phyloP scores from a whole-genome alignment of 1,284 basidiomycete species.

The Veloporphyrellus conicus region DNA sequence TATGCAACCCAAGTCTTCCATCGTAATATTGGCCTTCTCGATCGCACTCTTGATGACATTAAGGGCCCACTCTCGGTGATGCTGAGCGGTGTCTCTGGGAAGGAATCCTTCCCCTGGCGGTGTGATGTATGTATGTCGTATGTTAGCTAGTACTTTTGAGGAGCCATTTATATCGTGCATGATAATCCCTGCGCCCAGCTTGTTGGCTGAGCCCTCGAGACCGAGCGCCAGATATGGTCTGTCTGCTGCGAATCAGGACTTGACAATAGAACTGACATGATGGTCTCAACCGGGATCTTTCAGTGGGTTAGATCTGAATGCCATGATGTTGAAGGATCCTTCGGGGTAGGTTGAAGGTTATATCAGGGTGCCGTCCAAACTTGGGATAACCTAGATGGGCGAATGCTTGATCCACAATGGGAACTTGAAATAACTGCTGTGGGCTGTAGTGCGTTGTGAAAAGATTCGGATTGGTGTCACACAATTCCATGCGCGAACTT shows the following conservation, averaged over 20 bases:
- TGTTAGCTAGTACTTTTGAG: conserved; percentile 70
- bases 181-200: conserved; percentile 94
- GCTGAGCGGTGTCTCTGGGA: conserved; percentile 90
- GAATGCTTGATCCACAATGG: no score
- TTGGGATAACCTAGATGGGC: background rate
- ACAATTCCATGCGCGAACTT: no score
- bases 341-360: no score
- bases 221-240: conserved; percentile 73
- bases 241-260: conserved; percentile 38
- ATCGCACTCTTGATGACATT: conserved; percentile 81
- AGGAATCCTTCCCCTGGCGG: conserved; percentile 97
- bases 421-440: no score
- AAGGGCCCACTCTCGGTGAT: conserved; percentile 92
- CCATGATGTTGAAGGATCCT: conserved; percentile 11
- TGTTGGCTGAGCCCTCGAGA: conserved; percentile 95
- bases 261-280: conserved; percentile 7
- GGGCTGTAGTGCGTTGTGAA: no score
- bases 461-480: no score
- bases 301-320: conserved; percentile 23
- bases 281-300: conserved; percentile 35
- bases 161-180: conserved; percentile 72
- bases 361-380: background rate
- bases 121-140: conserved; percentile 97
- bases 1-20: conserved; percentile 87
- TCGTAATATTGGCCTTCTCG: conserved; percentile 62